A percentile compares a stretch with the other conserved stretches of the same genome.
Conservation (phyloP, 495 filamentous ascomycete species). For the Aspergillus egyptiacus region DNA sequence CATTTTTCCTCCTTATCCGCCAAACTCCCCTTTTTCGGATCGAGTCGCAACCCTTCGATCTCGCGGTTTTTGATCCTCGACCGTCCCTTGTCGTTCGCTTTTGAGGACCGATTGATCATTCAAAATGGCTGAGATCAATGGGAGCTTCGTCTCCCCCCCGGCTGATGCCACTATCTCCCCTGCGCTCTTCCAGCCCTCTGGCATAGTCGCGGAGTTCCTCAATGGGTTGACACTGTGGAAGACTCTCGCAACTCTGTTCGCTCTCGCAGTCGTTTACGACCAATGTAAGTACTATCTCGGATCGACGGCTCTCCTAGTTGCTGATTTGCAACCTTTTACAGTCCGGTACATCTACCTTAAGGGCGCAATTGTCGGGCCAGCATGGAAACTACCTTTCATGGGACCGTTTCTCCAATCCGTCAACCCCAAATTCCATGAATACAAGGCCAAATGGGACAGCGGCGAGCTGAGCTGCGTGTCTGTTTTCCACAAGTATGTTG, state of each 20-base stretch:
- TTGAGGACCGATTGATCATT: constrained; percentile 12
- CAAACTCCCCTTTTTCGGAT: constrained; percentile 5
- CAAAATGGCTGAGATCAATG: constrained; percentile 59
- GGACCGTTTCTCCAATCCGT: constrained; percentile 91
- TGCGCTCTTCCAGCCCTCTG: constrained; percentile 38
- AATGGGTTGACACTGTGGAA: constrained; percentile 58
- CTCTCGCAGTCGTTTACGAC: constrained; percentile 73
- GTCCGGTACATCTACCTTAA: constrained; percentile 84
- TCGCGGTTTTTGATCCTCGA: not conserved
- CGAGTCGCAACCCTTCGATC: constrained; percentile 1
- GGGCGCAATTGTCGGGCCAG: constrained; percentile 74
- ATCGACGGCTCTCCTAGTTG: not conserved
- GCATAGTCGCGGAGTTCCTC: constrained; percentile 39
- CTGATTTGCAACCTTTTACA: constrained; percentile 26
- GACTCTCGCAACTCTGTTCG: constrained; percentile 57
- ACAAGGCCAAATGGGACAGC: constrained; percentile 86
- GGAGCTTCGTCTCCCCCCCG: constrained; percentile 69
- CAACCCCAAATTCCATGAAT: constrained; percentile 85
- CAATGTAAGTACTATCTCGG: constrained; percentile 56
- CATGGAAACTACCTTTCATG: constrained; percentile 88
- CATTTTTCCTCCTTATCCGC: constrained; percentile 1
- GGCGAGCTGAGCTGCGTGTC: constrained; percentile 92
- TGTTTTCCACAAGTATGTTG: constrained; percentile 97
- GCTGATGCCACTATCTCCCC: constrained; percentile 58
- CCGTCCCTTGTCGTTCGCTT: constrained; percentile 18